Conservation (phyloP, 2,329 filamentous ascomycete genomes). For the Ceratocystis destructans region DNA sequence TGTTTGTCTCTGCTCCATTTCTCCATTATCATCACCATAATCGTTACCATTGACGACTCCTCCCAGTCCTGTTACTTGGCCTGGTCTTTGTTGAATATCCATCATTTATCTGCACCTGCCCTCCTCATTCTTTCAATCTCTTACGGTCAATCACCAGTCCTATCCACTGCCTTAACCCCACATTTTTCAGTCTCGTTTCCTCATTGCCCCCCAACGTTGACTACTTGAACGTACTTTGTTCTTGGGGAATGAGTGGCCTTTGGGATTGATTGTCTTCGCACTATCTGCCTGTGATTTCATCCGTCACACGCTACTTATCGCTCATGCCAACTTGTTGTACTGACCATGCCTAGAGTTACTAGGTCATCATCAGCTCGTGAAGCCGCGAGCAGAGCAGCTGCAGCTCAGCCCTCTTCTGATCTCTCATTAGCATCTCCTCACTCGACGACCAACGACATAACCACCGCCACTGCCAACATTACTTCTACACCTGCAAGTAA, state of each 20-base stretch:
- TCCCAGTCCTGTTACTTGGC: no score
- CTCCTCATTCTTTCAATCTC: background rate
- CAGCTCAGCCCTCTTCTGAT: constrained; percentile 28
- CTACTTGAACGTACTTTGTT: background rate
- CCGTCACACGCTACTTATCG: constrained; percentile 6
- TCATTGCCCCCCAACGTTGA: background rate
- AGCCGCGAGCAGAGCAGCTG: constrained; percentile 52
- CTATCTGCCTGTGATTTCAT: constrained; percentile 11
- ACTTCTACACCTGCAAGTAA: background rate
- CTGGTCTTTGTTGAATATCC: no score
- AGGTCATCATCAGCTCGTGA: constrained; percentile 86
- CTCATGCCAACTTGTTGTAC: constrained; percentile 3
- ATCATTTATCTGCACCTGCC: background rate
- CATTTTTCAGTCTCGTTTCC: background rate
- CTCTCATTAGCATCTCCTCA: constrained; percentile 27
- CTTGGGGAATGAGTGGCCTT: background rate
- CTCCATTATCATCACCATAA: constrained; percentile 5
- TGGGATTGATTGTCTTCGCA: constrained; percentile 7
- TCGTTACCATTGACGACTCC: background rate
- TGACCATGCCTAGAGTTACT: constrained; percentile 61
- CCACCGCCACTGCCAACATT: background rate
- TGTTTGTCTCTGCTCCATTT: constrained; percentile 4
- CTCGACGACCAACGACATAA: constrained; percentile 17
- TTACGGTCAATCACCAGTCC: background rate
- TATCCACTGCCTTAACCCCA: background rate